Percentiles rank a stretch among this genome's conserved stretches.
Evolutionary conservation across 306 rosid species (phyloP).

Genomic region (Comarum palustre): DNA sequence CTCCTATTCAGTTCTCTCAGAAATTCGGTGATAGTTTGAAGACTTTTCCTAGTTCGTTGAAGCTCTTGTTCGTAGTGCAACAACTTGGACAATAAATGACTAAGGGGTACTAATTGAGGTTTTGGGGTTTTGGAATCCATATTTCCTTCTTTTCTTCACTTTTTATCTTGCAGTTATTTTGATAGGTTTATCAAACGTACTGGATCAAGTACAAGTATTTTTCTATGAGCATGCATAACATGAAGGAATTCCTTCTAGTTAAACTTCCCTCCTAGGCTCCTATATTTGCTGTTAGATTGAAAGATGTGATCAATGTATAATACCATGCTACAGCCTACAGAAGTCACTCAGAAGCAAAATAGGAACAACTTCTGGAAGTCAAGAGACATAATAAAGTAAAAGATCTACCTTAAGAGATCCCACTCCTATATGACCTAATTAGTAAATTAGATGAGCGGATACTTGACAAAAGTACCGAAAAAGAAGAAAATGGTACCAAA

Average conservation of each 20-base stretch:
- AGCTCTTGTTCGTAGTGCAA: too few relatives aligned
- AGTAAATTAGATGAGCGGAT: slow-evolving; percentile 10
- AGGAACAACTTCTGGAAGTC: not conserved
- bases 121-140: not conserved
- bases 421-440: slow-evolving; percentile 64
- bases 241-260: not conserved
- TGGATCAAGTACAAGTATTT: not conserved
- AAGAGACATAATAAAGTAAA: slow-evolving; percentile 9
- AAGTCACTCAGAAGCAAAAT: not conserved
- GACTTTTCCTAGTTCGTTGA: too few relatives aligned
- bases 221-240: not conserved
- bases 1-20: too few relatives aligned
- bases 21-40: too few relatives aligned
- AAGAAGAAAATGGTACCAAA: not conserved
- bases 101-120: not conserved
- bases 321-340: not conserved
- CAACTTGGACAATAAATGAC: too few relatives aligned
- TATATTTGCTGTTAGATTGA: not conserved
- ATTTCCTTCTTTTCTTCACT: not conserved
- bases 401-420: slow-evolving; percentile 57
- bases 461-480: slow-evolving; percentile 1
- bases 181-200: not conserved
- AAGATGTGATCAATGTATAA: not conserved
- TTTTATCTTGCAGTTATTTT: not conserved
- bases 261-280: not conserved